Evolutionary conservation across 1,139 yeast genomes (phyloP).

Genomic region (Candida labiduridarum): DNA sequence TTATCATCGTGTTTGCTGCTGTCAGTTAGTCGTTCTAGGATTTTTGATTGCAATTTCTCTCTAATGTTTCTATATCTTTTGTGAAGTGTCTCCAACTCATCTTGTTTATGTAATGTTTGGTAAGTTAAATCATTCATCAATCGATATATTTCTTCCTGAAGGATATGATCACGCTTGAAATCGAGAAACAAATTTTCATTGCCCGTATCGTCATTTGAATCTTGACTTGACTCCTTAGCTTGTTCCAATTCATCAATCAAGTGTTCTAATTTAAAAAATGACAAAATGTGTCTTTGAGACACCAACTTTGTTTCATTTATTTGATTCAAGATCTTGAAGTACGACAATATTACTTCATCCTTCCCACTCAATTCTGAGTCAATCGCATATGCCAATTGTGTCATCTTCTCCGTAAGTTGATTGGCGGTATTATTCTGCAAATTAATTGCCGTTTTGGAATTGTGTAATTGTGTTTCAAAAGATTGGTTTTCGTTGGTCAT

Average conservation of each 20-base stretch:
- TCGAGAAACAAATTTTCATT: conserved; percentile 20
- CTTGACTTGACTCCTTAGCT: conserved; percentile 12
- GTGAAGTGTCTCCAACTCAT: conserved; percentile 28
- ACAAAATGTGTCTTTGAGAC: conserved; percentile 37
- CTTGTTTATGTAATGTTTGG: conserved; percentile 36
- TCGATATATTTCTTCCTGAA: conserved; percentile 48
- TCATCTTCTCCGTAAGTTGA: conserved; percentile 40
- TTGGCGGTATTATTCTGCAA: conserved; percentile 39
- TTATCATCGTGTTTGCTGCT: conserved; percentile 4
- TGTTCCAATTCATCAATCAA: conserved; percentile 23
- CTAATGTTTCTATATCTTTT: conserved; percentile 20
- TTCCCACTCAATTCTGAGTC: conserved; percentile 44
- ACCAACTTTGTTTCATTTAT: conserved; percentile 32
- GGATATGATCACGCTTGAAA: conserved; percentile 31
- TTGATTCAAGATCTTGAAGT: conserved; percentile 30
- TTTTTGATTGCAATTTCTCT: conserved; percentile 15
- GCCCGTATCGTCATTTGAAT: conserved; percentile 10
- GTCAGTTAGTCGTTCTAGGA: background rate
- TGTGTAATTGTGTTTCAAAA: conserved; percentile 42
- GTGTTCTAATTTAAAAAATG: conserved; percentile 42
- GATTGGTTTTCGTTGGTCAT: conserved; percentile 28
- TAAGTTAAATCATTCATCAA: conserved; percentile 44
- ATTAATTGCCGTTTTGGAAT: conserved; percentile 41
- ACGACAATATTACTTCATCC: conserved; percentile 36
- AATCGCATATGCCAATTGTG: conserved; percentile 41